Evolutionary conservation across 805 yeast species (phyloP).

Genomic region (Priceomyces carsonii): DNA sequence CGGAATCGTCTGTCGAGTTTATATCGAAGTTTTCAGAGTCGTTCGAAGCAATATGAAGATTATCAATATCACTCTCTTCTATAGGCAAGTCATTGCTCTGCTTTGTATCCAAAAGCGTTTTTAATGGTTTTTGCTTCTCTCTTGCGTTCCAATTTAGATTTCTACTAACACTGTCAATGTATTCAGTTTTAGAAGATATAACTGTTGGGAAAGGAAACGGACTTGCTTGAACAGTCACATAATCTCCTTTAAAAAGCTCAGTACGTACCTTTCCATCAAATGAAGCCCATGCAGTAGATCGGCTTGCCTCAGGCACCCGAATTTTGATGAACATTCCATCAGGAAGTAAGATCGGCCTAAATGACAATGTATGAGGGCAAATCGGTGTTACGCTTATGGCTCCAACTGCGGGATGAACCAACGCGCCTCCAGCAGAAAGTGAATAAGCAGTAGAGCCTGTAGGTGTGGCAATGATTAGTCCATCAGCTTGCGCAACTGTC

Average conservation of each 20-base stretch:
- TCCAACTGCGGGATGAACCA: constrained; percentile 91
- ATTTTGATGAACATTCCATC: constrained; percentile 87
- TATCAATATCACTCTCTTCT: constrained; percentile 9
- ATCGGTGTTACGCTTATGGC: constrained; percentile 94
- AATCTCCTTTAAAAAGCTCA: constrained; percentile 80
- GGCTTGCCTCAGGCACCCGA: constrained; percentile 72
- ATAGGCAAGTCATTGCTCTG: too few species aligned
- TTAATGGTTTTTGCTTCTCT: constrained; percentile 81
- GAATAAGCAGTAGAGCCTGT: constrained; percentile 97
- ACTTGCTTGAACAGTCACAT: constrained; percentile 80
- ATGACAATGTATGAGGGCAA: constrained; percentile 93
- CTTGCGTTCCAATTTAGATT: constrained; percentile 93
- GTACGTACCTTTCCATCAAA: constrained; percentile 92
- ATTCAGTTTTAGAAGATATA: constrained; percentile 67
- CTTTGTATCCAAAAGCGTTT: constrained; percentile 17
- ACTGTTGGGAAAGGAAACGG: constrained; percentile 95
- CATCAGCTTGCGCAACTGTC: constrained; percentile 94
- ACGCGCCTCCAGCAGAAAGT: constrained; percentile 90
- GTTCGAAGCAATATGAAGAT: constrained; percentile 13
- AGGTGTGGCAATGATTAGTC: constrained; percentile 88
- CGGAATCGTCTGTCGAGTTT: constrained; percentile 26
- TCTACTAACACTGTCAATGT: constrained; percentile 81
- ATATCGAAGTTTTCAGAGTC: constrained; percentile 31
- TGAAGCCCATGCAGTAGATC: constrained; percentile 95
- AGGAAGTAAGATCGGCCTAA: constrained; percentile 88